A percentile compares a stretch with the other conserved stretches of the same genome.
phyloP scores from a whole-genome alignment of 345 rosid species.

The Populus alba region DNA sequence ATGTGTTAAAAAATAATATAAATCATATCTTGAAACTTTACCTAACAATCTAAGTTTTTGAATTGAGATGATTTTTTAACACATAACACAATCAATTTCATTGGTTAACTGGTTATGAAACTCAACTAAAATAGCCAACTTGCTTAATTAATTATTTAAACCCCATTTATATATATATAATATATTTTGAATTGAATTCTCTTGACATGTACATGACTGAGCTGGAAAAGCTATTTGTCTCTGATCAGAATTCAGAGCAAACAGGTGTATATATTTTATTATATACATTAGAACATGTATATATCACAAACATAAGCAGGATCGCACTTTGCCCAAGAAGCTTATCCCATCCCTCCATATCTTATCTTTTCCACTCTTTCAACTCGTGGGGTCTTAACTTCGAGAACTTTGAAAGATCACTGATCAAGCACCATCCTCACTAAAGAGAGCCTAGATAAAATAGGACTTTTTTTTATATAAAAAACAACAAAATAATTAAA shows the following conservation, averaged over 20 bases:
- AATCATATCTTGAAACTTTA: too few relatives aligned
- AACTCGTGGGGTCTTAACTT: slow-evolving; percentile 63
- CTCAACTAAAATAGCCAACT: not conserved
- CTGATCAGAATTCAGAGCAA: too few relatives aligned
- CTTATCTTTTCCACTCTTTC: slow-evolving; percentile 53
- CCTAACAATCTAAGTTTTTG: too few relatives aligned
- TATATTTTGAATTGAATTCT: not conserved
- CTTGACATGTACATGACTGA: not conserved
- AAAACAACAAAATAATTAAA: too few relatives aligned
- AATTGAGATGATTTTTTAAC: too few relatives aligned
- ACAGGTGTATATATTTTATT: slow-evolving; percentile 20
- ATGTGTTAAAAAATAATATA: too few relatives aligned
- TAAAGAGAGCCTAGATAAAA: not conserved
- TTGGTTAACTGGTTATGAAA: slow-evolving; percentile 1
- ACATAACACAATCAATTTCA: not conserved
- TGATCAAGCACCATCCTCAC: slow-evolving; percentile 28
- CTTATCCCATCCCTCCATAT: slow-evolving; percentile 59
- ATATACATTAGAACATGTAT: slow-evolving; percentile 20
- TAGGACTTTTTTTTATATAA: too few relatives aligned
- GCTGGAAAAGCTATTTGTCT: not conserved
- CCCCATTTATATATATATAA: not conserved
- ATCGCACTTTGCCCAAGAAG: slow-evolving; percentile 63
- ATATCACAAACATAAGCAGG: slow-evolving; percentile 23
- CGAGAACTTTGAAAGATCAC: slow-evolving; percentile 38
- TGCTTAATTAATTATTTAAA: not conserved